These are phyloP conservation scores for Aspergillus nidulans DNA, from an alignment of 495 filamentous ascomycete genomes.

Conservation along the genomic window DNA sequence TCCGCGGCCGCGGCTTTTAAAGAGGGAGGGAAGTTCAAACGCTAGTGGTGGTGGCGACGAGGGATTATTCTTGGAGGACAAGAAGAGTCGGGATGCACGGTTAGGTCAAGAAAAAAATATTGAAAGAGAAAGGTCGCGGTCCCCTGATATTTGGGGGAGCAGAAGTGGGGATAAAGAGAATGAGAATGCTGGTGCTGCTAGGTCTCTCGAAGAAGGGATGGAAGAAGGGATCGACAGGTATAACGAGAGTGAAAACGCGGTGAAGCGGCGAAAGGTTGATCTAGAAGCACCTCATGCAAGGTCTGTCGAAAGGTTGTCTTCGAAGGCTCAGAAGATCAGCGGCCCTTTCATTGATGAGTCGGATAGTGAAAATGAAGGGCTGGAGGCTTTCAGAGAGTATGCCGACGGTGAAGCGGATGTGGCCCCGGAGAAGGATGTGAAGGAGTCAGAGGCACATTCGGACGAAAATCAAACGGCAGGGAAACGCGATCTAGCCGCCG, in stretches of 20 bases:
- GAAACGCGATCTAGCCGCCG: slow-evolving; percentile 32
- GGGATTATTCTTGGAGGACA: slow-evolving; percentile 43
- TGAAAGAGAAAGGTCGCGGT: slow-evolving; percentile 17
- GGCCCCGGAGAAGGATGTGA: background rate
- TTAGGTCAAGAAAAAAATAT: slow-evolving; percentile 1
- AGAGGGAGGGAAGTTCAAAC: slow-evolving; percentile 11
- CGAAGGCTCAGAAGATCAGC: slow-evolving; percentile 21
- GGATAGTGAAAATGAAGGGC: slow-evolving; percentile 55
- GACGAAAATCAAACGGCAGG: slow-evolving; percentile 47
- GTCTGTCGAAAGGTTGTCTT: slow-evolving; percentile 14
- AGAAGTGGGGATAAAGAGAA: background rate
- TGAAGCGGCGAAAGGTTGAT: slow-evolving; percentile 42
- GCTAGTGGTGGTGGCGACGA: slow-evolving; percentile 22
- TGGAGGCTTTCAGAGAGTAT: slow-evolving; percentile 22
- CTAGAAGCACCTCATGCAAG: slow-evolving; percentile 14
- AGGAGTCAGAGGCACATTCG: slow-evolving; percentile 5
- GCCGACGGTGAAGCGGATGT: slow-evolving; percentile 18
- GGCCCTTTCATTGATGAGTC: slow-evolving; percentile 66
- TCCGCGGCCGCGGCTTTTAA: slow-evolving; percentile 18
- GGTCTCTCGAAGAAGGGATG: too few relatives aligned
- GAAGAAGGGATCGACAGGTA: slow-evolving; percentile 16
- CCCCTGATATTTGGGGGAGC: slow-evolving; percentile 37
- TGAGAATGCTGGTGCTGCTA: background rate
- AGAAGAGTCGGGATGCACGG: slow-evolving; percentile 17
- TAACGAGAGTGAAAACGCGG: slow-evolving; percentile 25